Percentiles rank a stretch among this genome's conserved stretches.
phyloP scores from a whole-genome alignment of 495 filamentous ascomycete genomes.

The Tuber microsphaerosporum region DNA sequence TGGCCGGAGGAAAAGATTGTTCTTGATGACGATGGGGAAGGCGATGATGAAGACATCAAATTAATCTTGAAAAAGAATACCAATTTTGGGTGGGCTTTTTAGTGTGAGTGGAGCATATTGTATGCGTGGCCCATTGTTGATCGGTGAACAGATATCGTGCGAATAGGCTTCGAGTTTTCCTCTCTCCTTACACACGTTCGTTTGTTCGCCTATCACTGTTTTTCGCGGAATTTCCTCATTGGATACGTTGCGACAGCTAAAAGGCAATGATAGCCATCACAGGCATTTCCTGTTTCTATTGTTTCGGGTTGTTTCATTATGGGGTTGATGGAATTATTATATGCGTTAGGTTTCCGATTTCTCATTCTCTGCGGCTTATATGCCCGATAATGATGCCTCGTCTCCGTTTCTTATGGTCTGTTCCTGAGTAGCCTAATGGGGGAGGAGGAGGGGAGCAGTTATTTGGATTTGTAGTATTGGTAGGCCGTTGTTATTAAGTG shows the following conservation, averaged over 20 bases:
- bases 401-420: not conserved
- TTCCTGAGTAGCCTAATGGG: not conserved
- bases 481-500: not conserved
- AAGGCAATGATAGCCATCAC: not conserved
- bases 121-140: not conserved
- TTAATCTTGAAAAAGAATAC: constrained; percentile 1
- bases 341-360: not conserved
- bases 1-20: not conserved
- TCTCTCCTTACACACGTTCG: not conserved
- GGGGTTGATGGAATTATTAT: not conserved
- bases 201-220: not conserved
- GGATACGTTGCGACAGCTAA: not conserved
- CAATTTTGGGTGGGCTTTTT: constrained; percentile 1
- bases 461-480: not conserved
- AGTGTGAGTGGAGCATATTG: not conserved
- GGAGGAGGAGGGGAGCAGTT: not conserved
- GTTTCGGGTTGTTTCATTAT: not conserved
- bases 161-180: not conserved
- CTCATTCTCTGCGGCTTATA: not conserved
- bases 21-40: not conserved
- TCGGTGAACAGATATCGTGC: not conserved
- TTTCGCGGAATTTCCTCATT: not conserved
- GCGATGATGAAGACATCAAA: not conserved
- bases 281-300: not conserved
- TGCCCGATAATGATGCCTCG: not conserved